Base-by-base conservation (phyloP, 371 early-diverging fungal species). In the Circinella minor region DNA sequence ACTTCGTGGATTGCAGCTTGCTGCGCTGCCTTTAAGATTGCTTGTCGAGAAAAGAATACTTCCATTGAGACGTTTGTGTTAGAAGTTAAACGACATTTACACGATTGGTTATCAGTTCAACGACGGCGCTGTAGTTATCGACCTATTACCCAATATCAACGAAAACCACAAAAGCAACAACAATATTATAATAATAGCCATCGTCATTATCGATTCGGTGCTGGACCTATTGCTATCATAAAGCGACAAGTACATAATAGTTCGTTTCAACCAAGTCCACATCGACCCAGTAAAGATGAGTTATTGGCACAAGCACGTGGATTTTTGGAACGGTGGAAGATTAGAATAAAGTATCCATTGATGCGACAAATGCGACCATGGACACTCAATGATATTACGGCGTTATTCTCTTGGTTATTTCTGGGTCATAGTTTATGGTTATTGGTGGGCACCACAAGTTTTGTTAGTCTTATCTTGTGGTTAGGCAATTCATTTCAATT, bases 371-470 rank as follows among this genome's bases (percentile, higher is more conserved):
- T 89, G 74, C 85, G 93, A 17, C 94, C 94, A 0, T 94, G 91
- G 91, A 93, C 91, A 3, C 68, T 92, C 8, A 96, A 98, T 73
- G 98, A 98, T 72, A 78, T 95, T 49, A 87, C 95, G 38, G 98
- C 98, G 0, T 66, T 97, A 73, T 89, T 93, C 61, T 92, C 94
- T 4, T 98, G 97, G 97, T 78, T 95, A 0, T 90, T 97, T 75
- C 81, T 97, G 37, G 94, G 95, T 10, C 90, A 96, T 60, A 87
- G 92, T 3, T 79, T 96, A 11, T 93, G 96, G 86, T 74, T 97
- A 17, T 73, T 97, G 20, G 88, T 90, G 9, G 96, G 95, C 2
- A 97, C 98, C 2, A 98, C 98, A 0, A 94, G 96, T 15, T 95
- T 94, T 71, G 88, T 95, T 38, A 94, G 94, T 64, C 78, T 97